Base-by-base conservation (phyloP, 495 filamentous ascomycete species). In the Evansstolkia leycettana region DNA sequence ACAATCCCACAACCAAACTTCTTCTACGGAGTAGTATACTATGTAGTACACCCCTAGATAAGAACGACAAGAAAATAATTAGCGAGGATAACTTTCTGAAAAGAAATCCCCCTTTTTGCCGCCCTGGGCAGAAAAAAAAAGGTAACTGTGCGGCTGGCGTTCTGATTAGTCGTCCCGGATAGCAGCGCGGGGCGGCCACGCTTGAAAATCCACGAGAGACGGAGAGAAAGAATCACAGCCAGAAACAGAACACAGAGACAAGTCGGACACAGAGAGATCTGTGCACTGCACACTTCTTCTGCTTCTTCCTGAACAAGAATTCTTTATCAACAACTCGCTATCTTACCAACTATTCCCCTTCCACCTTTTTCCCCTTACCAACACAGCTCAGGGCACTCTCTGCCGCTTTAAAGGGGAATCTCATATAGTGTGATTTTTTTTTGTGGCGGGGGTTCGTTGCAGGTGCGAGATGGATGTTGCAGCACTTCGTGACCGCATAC, bases 401-500 rank as follows among this genome's bases (percentile, higher is more conserved):
- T 9, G 20, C 20, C 9, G 20, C 4, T 9, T 23, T 23, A 23
- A n/a, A 5, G 5, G 38, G 50, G 44, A 31, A 40, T 31, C 33
- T 15, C 32, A 36, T 32, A 42, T 38, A 37, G 34, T 50, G 44
- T 37, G 38, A 47, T 54, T 51, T 52, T 36, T n/a, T n/a, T n/a
- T n/a, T n/a, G n/a, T 51, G 48, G 51, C 52, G 45, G 55, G 57
- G 58, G 58, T 46, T 49, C 51, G 43, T 46, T 37, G 34, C 42
- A 48, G 52, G 48, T 55, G 47, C 51, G 28, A 58, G 47, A 95
- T 96, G 90, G 87, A 95, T 72, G 82, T 80, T 57, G 72, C 75
- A 57, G 76, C 76, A 52, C 73, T 98, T 52, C 73, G 87, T 62
- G 77, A 76, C 68, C 84, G 86, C 58, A 85, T 96, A 58, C 73